Base-by-base conservation (phyloP, 805 yeast genomes). In the Schwanniomyces vanrijiae region DNA sequence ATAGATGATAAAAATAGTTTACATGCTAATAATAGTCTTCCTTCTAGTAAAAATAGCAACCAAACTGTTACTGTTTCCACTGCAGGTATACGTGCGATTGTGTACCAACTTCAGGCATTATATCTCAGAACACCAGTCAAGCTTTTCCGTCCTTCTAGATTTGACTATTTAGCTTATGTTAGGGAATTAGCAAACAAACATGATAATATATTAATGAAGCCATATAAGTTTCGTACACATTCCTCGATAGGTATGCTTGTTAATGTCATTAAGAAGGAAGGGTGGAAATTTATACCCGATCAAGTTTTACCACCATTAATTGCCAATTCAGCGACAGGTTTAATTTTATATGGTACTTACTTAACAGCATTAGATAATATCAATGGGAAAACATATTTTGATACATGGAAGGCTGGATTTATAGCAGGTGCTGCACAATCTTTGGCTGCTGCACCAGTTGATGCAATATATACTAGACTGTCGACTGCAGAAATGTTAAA, bases 361-460 rank as follows among this genome's bases (percentile, higher is more conserved):
- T 72, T 91, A 53, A 73, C 82, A 0, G 65, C 80, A 1, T 62
- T 86, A 35, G 75, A 72, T 48, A 48, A 43, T 16, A 58, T 62
- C 29, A 62, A 62, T 37, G 45, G 38, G 38, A 45, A 21, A 29
- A 54, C 46, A 19, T 65, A 62, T 44, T 35, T 71, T 47, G 90
- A 88, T 55, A 82, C 90, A 0, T 81, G 88, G 65, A 65, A 82
- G 41, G 89, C 97, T 0, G 98, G 98, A 0, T 82, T 84, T 46
- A 53, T 88, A 0, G 97, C 97, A 0, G 97, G 97, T 1, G 82
- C 85, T 0, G 82, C 83, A 20, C 96, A 94, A 56, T 86, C 96
- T n/a, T 68, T 89, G 14, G 91, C 89, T 0, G 96, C 96, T 1
- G 92, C 97, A 1, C 98, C 98, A 0, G 75, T 92, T 4, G 97